A percentile compares a stretch with the other conserved stretches of the same genome.
phyloP scores from a whole-genome alignment of 768 basidiomycete genomes.

The Rhodotorula kratochvilovae region DNA sequence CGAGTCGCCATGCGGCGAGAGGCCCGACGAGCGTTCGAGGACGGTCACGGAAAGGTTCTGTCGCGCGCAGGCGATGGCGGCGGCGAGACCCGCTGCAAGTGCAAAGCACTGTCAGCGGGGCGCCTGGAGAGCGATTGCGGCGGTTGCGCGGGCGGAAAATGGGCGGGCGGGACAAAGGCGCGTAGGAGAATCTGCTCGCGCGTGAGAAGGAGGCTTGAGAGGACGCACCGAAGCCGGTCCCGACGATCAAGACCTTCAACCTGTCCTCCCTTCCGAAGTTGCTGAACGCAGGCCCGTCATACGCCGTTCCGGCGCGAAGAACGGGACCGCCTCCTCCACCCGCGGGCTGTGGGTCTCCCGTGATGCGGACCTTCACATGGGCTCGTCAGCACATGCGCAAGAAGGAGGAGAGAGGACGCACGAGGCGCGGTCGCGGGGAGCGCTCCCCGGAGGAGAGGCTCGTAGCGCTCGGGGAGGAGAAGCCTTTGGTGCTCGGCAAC shows the following conservation, averaged over 20 bases:
- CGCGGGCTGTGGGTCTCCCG: too few species aligned
- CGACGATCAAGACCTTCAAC: constrained; percentile 29
- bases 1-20: constrained; percentile 31
- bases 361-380: background rate
- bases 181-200: background rate
- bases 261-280: background rate
- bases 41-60: constrained; percentile 31
- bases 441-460: background rate
- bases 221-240: constrained; percentile 30
- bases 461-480: too few species aligned
- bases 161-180: background rate
- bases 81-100: constrained; percentile 27
- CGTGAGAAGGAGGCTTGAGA: background rate
- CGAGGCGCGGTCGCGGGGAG: background rate
- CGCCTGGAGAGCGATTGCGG: too few species aligned
- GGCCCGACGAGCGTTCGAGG: constrained; percentile 28
- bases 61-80: constrained; percentile 36
- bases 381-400: background rate
- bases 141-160: background rate
- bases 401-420: background rate
- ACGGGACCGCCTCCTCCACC: too few species aligned
- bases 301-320: too few species aligned
- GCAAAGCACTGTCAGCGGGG: background rate
- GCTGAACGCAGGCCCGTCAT: background rate
- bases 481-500: too few species aligned